Evolutionary conservation across 345 rosid species (phyloP).

Genomic region (Bruguiera parviflora): DNA sequence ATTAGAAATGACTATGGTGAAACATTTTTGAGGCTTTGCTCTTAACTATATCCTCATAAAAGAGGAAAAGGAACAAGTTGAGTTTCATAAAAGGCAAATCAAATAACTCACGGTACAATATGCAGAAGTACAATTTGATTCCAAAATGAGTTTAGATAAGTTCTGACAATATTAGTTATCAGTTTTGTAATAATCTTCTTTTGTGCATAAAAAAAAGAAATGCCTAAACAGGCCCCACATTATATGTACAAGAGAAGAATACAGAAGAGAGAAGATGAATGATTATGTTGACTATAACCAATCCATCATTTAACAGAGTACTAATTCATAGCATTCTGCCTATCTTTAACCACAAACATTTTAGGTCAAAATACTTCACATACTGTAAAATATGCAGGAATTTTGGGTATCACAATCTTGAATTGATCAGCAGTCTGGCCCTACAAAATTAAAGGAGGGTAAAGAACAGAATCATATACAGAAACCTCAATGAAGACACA

Average conservation of each 20-base stretch:
- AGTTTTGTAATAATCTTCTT: too few relatives aligned
- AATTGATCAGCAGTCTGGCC: conserved; percentile 76
- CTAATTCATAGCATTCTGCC: too few relatives aligned
- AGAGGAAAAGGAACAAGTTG: background rate
- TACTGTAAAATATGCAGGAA: conserved; percentile 99
- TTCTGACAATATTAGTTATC: too few relatives aligned
- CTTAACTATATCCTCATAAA: background rate
- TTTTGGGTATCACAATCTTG: conserved; percentile 76
- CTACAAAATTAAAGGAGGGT: conserved; percentile 30
- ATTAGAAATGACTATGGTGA: background rate
- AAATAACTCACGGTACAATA: background rate
- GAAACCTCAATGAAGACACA: background rate
- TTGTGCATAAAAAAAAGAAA: too few relatives aligned
- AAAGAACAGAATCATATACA: background rate
- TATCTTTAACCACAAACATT: too few relatives aligned
- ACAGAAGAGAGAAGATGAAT: too few relatives aligned
- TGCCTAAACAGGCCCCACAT: too few relatives aligned
- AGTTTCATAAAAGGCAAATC: background rate
- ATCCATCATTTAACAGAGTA: too few relatives aligned
- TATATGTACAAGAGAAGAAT: too few relatives aligned
- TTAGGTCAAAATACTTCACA: conserved; percentile 6
- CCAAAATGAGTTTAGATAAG: too few relatives aligned
- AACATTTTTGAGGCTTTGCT: background rate
- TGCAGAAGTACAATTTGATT: too few relatives aligned
- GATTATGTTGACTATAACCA: too few relatives aligned